These are phyloP conservation scores for Bonia amplexicaulis DNA, from an alignment of 176 grass and related monocot species.

Conservation along the genomic window DNA sequence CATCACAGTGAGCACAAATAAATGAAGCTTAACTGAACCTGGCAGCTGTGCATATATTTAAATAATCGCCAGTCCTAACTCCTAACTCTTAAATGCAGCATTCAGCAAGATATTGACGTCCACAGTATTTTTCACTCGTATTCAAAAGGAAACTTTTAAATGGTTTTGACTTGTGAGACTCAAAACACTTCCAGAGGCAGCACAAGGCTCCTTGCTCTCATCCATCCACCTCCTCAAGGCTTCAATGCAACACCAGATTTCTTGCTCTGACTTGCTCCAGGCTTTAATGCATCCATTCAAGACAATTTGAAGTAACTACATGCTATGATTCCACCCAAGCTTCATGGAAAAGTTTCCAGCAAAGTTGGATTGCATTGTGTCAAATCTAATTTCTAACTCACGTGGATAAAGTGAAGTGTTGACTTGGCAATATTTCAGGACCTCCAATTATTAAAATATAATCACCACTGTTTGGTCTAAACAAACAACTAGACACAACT, in stretches of 20 bases:
- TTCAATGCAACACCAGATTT: background rate
- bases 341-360: background rate
- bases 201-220: background rate
- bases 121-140: background rate
- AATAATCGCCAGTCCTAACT: background rate
- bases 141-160: background rate
- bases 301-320: background rate
- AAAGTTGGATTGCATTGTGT: background rate
- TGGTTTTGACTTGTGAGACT: background rate
- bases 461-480: background rate
- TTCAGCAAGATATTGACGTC: background rate
- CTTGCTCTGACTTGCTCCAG: background rate
- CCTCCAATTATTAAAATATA: background rate
- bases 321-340: background rate
- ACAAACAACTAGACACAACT: background rate
- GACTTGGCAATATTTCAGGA: background rate
- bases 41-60: background rate
- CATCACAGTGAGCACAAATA: background rate
- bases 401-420: background rate
- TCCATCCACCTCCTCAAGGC: background rate
- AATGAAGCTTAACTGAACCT: background rate
- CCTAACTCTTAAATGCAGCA: conserved; percentile 10
- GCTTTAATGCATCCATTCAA: background rate
- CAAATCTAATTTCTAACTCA: background rate
- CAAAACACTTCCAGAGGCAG: conserved; percentile 1